Evolutionary conservation across 2,329 filamentous ascomycete genomes (phyloP).

Genomic region (Clarireedia paspali): DNA sequence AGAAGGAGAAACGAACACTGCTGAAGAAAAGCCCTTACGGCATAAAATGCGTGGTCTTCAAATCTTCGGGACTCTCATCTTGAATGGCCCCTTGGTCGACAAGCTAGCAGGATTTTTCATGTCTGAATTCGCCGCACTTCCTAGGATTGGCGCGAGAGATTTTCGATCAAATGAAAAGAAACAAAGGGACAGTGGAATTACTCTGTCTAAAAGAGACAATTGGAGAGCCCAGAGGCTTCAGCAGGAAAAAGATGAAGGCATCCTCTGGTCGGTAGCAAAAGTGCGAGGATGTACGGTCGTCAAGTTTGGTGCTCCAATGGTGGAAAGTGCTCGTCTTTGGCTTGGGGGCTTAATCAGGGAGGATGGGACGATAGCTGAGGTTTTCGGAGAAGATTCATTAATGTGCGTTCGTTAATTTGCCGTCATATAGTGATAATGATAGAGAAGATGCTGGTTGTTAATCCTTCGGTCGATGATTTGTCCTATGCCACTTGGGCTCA

Average conservation of each 20-base stretch:
- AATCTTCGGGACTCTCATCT: conserved; percentile 76
- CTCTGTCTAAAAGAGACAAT: conserved; percentile 36
- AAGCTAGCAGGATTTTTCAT: conserved; percentile 67
- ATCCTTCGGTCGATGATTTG: no score
- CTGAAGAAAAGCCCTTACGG: conserved; percentile 34
- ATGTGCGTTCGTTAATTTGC: conserved; percentile 58
- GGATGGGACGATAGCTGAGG: conserved; percentile 61
- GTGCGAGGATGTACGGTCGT: conserved; percentile 80
- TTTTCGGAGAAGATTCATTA: conserved; percentile 75
- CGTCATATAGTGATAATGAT: not conserved
- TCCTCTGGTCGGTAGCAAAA: conserved; percentile 77
- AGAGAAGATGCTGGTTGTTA: no score
- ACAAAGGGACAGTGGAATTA: conserved; percentile 33
- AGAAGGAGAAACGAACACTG: conserved; percentile 42
- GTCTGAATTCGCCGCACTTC: conserved; percentile 67
- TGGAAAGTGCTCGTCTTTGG: conserved; percentile 78
- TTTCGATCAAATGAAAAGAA: conserved; percentile 53
- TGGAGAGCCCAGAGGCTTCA: conserved; percentile 50
- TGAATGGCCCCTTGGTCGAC: conserved; percentile 65
- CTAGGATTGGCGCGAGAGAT: conserved; percentile 74
- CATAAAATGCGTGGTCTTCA: conserved; percentile 67
- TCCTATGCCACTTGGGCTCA: no score
- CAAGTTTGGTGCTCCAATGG: conserved; percentile 77
- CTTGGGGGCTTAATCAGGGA: conserved; percentile 64
- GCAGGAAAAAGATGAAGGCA: conserved; percentile 49